Percentiles rank a stretch among this genome's conserved stretches.
Conservation (phyloP, 2,329 filamentous ascomycete genomes). For the Metarhizium album region DNA sequence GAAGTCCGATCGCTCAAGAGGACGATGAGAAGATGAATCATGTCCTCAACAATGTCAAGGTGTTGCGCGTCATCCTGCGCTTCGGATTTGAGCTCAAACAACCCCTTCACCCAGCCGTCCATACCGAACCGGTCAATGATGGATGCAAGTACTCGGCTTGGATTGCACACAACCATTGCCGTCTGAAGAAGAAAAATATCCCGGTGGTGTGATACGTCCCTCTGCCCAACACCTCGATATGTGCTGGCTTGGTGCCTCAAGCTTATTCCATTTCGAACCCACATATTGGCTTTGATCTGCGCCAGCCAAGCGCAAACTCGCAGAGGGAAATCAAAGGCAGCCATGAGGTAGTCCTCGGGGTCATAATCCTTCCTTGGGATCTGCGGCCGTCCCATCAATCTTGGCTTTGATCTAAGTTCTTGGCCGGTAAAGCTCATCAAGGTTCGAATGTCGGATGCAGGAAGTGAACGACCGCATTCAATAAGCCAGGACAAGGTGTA, state of each 20-base stretch:
- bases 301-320: constrained; percentile 92
- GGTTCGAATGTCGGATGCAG: constrained; percentile 51
- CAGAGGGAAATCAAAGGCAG: constrained; percentile 85
- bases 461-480: constrained; percentile 73
- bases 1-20: constrained; percentile 81
- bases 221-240: constrained; percentile 78
- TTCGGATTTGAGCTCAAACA: constrained; percentile 61
- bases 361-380: constrained; percentile 46
- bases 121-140: constrained; percentile 89
- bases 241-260: constrained; percentile 89
- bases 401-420: constrained; percentile 56
- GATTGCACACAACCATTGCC: constrained; percentile 76
- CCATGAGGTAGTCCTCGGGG: constrained; percentile 71
- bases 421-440: constrained; percentile 62
- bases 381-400: constrained; percentile 48
- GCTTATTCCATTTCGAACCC: constrained; percentile 96
- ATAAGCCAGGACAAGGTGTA: constrained; percentile 95
- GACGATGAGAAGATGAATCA: constrained; percentile 87
- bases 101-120: constrained; percentile 73
- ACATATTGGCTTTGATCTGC: constrained; percentile 97
- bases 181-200: constrained; percentile 92
- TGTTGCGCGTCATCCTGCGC: constrained; percentile 81
- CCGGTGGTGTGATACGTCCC: constrained; percentile 87
- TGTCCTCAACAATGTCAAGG: constrained; percentile 88
- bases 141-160: constrained; percentile 72